Evolutionary conservation across 768 basidiomycete genomes (phyloP).

Genomic region (Cystobasidium onofrii): DNA sequence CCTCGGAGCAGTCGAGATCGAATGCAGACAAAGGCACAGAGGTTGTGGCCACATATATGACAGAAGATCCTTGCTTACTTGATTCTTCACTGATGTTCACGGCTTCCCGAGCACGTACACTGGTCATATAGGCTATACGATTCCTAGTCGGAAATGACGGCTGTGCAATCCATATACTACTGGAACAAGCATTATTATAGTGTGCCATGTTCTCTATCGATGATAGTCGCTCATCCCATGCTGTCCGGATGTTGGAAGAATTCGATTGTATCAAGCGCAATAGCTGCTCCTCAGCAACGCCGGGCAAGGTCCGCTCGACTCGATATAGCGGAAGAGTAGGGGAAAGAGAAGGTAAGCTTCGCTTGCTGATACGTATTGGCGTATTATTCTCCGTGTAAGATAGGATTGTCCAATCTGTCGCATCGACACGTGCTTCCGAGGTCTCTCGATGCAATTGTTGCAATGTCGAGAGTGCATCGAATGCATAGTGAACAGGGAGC

Average conservation of each 20-base stretch:
- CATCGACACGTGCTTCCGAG: constrained; percentile 44
- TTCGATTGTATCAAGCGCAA: constrained; percentile 56
- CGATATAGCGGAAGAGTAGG: constrained; percentile 72
- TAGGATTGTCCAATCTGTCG: constrained; percentile 1
- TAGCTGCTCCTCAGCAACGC: constrained; percentile 85
- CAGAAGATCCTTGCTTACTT: constrained; percentile 50
- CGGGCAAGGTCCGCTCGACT: constrained; percentile 84
- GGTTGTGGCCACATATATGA: constrained; percentile 72
- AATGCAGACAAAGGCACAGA: constrained; percentile 48
- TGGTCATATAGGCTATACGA: constrained; percentile 73
- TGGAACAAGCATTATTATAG: constrained; percentile 66
- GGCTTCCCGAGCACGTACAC: constrained; percentile 54
- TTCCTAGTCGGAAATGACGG: constrained; percentile 79
- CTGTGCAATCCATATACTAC: constrained; percentile 58
- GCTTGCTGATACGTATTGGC: constrained; percentile 57
- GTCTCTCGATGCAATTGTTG: constrained; percentile 57
- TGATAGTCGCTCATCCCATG: constrained; percentile 81
- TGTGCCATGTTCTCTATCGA: constrained; percentile 56
- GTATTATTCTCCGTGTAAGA: constrained; percentile 48
- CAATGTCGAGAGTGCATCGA: constrained; percentile 72
- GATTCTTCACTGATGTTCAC: constrained; percentile 44
- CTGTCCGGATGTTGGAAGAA: constrained; percentile 62
- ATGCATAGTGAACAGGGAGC: constrained; percentile 66
- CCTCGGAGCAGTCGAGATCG: background rate
- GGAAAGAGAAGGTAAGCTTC: constrained; percentile 67